Conservation (phyloP, 2,329 filamentous ascomycete species). For the Pseudohalonectria lignicola region DNA sequence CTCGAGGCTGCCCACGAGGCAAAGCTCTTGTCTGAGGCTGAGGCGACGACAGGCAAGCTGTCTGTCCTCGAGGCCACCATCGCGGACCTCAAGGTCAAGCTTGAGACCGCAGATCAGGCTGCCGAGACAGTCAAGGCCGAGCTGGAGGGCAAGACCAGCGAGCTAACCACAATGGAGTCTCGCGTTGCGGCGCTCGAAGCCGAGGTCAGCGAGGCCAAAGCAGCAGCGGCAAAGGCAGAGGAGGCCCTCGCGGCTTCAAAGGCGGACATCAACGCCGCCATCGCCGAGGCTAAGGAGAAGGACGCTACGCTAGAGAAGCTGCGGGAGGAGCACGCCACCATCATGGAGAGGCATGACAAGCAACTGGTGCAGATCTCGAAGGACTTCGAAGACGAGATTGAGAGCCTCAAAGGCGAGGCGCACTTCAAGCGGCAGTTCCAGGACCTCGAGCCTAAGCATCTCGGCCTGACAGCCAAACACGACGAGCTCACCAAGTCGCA, state of each 20-base stretch:
- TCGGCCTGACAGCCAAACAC: constrained; percentile 24
- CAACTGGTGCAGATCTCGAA: constrained; percentile 47
- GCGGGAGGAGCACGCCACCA: constrained; percentile 32
- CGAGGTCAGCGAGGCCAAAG: constrained; percentile 33
- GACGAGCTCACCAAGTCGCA: constrained; percentile 1
- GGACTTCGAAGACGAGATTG: constrained; percentile 55
- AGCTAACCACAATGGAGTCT: constrained; percentile 25
- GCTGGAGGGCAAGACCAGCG: constrained; percentile 29
- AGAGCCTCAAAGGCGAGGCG: constrained; percentile 50
- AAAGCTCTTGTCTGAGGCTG: constrained; percentile 30
- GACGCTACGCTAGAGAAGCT: constrained; percentile 38
- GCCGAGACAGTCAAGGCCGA: constrained; percentile 28
- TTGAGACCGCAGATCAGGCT: constrained; percentile 35
- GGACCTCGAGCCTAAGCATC: constrained; percentile 46
- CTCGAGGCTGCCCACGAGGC: constrained; percentile 32
- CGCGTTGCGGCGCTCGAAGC: constrained; percentile 30
- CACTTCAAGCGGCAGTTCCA: constrained; percentile 54
- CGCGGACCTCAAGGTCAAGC: constrained; percentile 35
- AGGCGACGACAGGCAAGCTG: constrained; percentile 32
- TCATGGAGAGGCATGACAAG: constrained; percentile 38
- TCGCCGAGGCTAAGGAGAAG: constrained; percentile 33
- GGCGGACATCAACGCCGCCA: constrained; percentile 34
- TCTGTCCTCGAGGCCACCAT: constrained; percentile 41
- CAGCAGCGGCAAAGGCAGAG: constrained; percentile 28
- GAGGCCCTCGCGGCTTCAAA: constrained; percentile 36